Evolutionary conservation across 768 basidiomycete genomes (phyloP), one percentile per base, ranked within the genome.

Genomic region (Xerocomellus amylosporus): DNA sequence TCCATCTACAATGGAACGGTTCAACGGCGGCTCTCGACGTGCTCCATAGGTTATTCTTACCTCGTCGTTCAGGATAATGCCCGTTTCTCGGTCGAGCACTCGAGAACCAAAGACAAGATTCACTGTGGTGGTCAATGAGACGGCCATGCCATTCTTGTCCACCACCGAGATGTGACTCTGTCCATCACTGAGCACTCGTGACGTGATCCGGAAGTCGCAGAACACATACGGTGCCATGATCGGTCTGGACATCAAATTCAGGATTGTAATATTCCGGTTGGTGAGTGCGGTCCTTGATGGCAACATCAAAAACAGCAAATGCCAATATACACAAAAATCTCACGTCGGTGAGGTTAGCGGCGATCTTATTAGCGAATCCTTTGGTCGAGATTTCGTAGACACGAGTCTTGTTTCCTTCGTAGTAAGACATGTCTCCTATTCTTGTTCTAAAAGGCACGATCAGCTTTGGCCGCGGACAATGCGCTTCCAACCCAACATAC

Each of bases 21-120:
- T 53, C 30, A 49, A 26, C 22, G 15, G 24, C 26, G 19, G 9
- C 0, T 26, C 39, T 22, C 7, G 37, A 37, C 20, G 28, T 39
- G n/a, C 26, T 44, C 12, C 10, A 5, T 39, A 8, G 2, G 19
- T 43, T n/a, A 40, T n/a, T 40, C 22, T 60, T 61, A 80, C 84
- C 77, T 96, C 91, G 64, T 98, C 85, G 63, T 98, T 98, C 39
- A 98, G 71, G 47, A 98, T 80, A 28, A 98, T 79, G 0, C 96
- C 95, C 0, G 94, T 97, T 48, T 84, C 79, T 0, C 88, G 81
- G 70, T 96, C 93, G 59, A 96, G 76, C 1, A 98, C 90, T 53
- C 79, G 81, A 3, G 91, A 94, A 15, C 95, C 96, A 70, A 96
- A 98, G 17, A 95, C 75, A 0, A 87, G 72, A 68, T 98, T 98